Evolutionary conservation across 2,329 filamentous ascomycete species (phyloP), one percentile per base, ranked within the genome.

Genomic region (Colletotrichum orchidophilum): DNA sequence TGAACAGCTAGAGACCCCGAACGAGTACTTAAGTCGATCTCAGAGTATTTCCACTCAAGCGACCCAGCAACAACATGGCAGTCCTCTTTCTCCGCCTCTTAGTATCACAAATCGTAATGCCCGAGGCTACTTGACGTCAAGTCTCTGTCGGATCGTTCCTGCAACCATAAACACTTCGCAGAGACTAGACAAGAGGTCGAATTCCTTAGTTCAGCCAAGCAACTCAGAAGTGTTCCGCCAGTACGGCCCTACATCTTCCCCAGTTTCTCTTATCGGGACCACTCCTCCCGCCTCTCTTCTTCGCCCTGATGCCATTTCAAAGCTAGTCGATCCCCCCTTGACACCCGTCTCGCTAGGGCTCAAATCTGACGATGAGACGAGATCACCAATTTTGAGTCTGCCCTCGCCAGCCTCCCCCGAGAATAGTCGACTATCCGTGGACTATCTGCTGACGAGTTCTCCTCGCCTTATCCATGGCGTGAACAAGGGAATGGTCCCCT

Each of bases 381-480:
- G 76, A 13, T 73, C 77, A 64, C 68, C 71, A 31, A 63, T 73
- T 49, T 69, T 76, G 35, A 66, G 66, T 5, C 71, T 76, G 15
- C 57, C 74, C 29, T 74, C 76, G 55, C 66, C 73, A 57, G 61
- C 62, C 29, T 77, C 76, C 18, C 75, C 78, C 26, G 73, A 74
- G 3, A 74, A 78, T 55, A 78, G 78, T 60, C 78, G 89, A 18
- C 82, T 93, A 26, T 92, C 91, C 9, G 90, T 94, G 35, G 89
- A 88, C 75, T 93, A 91, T 13, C 80, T 94, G 8, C 81, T 94
- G 5, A 87, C 87, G 3, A 84, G 87, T 18, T 83, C 87, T 21
- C 81, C 85, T 82, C 83, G 7, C 76, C 76, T 5, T 72, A 73
- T 42, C 68, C 15, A 63, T 33, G 29, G 49, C n/a, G 73, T n/a